Evolutionary conservation across 2,329 filamentous ascomycete genomes (phyloP).

Genomic region (Plenodomus biglobosus): DNA sequence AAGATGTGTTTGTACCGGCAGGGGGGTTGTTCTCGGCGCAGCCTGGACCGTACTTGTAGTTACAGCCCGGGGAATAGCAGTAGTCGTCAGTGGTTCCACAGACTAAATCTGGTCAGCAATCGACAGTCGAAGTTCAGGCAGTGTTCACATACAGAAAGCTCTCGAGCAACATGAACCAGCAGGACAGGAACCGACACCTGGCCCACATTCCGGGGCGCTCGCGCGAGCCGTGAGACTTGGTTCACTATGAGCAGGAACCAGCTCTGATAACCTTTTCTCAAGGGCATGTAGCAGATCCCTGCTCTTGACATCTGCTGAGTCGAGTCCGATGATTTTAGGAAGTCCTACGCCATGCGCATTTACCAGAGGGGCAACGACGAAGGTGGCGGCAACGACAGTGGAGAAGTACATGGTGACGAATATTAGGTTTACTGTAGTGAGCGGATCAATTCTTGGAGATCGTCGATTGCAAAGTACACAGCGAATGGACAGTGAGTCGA

Average conservation of each 20-base stretch:
- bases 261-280: neutral
- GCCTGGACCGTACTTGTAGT: conserved; percentile 59
- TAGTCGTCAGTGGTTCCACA: conserved; percentile 56
- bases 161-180: conserved; percentile 26
- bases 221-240: conserved; percentile 8
- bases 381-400: conserved; percentile 12
- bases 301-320: neutral
- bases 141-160: conserved; percentile 16
- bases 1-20: conserved; percentile 56
- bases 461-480: neutral
- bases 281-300: conserved; percentile 4
- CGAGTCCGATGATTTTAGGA: conserved; percentile 10
- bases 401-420: conserved; percentile 18
- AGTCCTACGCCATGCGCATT: conserved; percentile 19
- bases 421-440: neutral
- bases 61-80: conserved; percentile 61
- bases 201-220: conserved; percentile 20
- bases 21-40: conserved; percentile 60
- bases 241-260: neutral
- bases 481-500: neutral
- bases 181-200: conserved; percentile 23
- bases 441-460: neutral
- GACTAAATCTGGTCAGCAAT: conserved; percentile 21
- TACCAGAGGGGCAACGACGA: conserved; percentile 12
- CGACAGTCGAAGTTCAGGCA: neutral